Evolutionary conservation across 192 early-diverging fungal species (phyloP), one percentile per base, ranked within the genome.

Genomic region (Lobosporangium transversale): DNA sequence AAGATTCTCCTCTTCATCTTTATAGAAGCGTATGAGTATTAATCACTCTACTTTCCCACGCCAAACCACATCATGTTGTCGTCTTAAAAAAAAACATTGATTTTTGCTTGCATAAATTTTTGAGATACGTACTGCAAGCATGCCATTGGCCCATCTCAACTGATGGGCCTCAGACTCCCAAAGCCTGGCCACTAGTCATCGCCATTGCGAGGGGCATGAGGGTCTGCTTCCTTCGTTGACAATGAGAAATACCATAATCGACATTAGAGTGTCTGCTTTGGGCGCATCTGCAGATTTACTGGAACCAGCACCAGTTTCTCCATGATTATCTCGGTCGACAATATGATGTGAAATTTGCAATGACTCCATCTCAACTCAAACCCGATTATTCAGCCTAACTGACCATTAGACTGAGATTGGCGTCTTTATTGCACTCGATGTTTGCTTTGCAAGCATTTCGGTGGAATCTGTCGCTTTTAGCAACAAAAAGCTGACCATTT

Each of bases 401-500:
- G 78, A 84, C 32, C 82, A 56, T 51, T 53, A 84, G 55, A 62
- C 80, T 36, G 60, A 74, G 5, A 80, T 78, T 24, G 89, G 85
- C 18, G 81, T 86, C 54, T 90, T 90, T 48, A 81, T 88, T 29
- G 59, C 68, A 9, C 63, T 90, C 17, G 89, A 89, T 17, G 74
- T 83, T 15, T 76, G 87, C 29, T 90, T 90, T 53, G 83, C 84
- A 1, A 89, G 89, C 0, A 87, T 90, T 42, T 81, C 82, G 20
- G 84, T 84, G 9, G 89, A 86, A 10, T 40, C 69, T n/a, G 66
- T 78, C 57, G 90, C 89, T 1, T 90, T 90, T 81, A 88, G 87
- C 14, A 79, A 82, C 21, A 89, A 90, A 66, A 80, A 83, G 48
- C 70, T 89, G 14, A 89, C 90, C 11, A 90, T 81, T 36, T 90